Conservation (phyloP, 176 grass and related monocot species). For the Chrysopogon serrulatus region DNA sequence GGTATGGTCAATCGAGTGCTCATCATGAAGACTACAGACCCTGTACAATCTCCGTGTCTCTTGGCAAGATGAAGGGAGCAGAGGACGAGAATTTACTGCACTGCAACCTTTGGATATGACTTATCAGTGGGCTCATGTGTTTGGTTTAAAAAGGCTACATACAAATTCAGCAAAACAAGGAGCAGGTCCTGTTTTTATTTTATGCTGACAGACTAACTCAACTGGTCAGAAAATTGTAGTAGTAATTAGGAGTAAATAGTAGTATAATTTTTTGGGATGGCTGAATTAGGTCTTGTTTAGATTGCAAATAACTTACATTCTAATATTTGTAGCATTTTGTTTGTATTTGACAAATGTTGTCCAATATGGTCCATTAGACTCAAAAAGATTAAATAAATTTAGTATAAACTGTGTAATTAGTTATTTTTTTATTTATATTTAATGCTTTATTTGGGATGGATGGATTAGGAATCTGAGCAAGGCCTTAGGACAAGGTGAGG, state of each 20-base stretch:
- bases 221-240: neutral
- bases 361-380: too few relatives aligned
- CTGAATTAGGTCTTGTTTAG: too few relatives aligned
- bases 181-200: neutral
- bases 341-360: too few relatives aligned
- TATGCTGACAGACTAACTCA: neutral
- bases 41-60: slow-evolving; percentile 14
- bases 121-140: neutral
- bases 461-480: neutral
- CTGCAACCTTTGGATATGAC: neutral
- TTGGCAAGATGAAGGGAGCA: neutral
- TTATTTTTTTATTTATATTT: too few relatives aligned
- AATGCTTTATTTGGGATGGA: too few relatives aligned
- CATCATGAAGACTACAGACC: neutral
- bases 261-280: neutral
- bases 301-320: too few relatives aligned
- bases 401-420: too few relatives aligned
- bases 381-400: too few relatives aligned
- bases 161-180: neutral
- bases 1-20: slow-evolving; percentile 5
- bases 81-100: neutral
- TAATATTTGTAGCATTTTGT: too few relatives aligned
- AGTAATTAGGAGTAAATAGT: neutral
- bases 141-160: too few relatives aligned
- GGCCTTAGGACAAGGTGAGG: neutral